Base-by-base conservation (phyloP, 768 basidiomycete genomes). In the Roridomyces roridus region DNA sequence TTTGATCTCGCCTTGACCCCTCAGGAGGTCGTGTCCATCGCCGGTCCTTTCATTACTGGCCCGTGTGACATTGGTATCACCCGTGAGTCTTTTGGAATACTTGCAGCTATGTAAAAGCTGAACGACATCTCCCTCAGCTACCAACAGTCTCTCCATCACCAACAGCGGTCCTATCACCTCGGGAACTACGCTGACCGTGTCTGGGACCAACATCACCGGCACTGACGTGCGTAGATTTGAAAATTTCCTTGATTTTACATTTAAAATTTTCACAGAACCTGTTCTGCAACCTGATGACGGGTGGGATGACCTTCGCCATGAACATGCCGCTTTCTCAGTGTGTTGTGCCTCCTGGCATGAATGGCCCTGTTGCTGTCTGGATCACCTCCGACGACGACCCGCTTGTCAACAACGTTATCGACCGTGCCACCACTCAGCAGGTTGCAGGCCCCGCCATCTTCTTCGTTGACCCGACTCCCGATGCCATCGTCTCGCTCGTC, bases 1-100 rank as follows among this genome's bases (percentile, higher is more conserved):
- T 94, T 92, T 67, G 92, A 94, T 68, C 74, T 93, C 23, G 77
- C 85, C 7, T 74, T 95, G n/a, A 75, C 74, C 12, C 89, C 91
- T 11, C 72, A 72, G 34, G 88, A 93, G 68, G 84, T 92, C 24
- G 80, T 93, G 40, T 85, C 89, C 17, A 74, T 92, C 48, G 89
- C 87, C 29, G 75, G 79, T 44, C 70, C 77, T 2, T 91, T 92
- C 78, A 81, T 93, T 66, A 80, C 77, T 31, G 88, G 87, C 15
- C 65, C 74, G 46, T 93, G 91, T 57, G 78, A 85, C 60, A 65
- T 85, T 56, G 86, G 85, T 46, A 69, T 91, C 51, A 70, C 80
- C 6, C 75, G 85, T 85, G 65, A 39, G 77, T 70, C 10, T 31
- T n/a, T n/a, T n/a, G 6, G 5, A 34, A 34, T 8, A 24, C 42